phyloP scores from a whole-genome alignment of 2,329 filamentous ascomycete genomes.

The Ramichloridium luteum region DNA sequence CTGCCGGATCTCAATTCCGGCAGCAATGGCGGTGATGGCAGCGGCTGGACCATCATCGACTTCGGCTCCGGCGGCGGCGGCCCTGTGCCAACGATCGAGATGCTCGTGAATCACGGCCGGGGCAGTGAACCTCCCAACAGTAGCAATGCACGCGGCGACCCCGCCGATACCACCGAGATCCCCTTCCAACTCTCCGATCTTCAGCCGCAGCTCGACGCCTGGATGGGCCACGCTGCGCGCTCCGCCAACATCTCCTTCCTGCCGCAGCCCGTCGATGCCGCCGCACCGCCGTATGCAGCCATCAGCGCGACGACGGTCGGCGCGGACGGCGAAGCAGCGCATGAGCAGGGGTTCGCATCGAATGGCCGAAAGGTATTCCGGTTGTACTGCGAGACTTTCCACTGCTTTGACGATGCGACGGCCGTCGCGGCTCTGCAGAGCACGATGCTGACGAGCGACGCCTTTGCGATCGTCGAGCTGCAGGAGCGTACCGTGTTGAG shows the following conservation, averaged over 20 bases:
- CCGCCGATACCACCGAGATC: slow-evolving; percentile 10
- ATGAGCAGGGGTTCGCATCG: slow-evolving; percentile 6
- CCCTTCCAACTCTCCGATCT: slow-evolving; percentile 31
- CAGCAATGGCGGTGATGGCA: no score
- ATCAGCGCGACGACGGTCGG: slow-evolving; percentile 33
- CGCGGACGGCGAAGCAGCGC: slow-evolving; percentile 14
- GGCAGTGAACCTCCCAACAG: slow-evolving; percentile 14
- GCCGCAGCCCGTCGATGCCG: slow-evolving; percentile 51
- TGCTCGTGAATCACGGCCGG: slow-evolving; percentile 21
- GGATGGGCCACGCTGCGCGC: slow-evolving; percentile 21
- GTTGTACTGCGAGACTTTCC: slow-evolving; percentile 62
- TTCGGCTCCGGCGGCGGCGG: slow-evolving; percentile 66
- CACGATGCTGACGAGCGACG: slow-evolving; percentile 52
- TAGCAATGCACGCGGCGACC: no score
- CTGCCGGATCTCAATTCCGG: slow-evolving; percentile 35
- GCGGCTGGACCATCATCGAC: slow-evolving; percentile 55
- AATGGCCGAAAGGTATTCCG: slow-evolving; percentile 42
- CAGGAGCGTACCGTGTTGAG: slow-evolving; percentile 43
- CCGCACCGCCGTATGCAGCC: slow-evolving; percentile 37
- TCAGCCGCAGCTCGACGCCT: slow-evolving; percentile 27
- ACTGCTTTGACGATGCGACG: slow-evolving; percentile 58
- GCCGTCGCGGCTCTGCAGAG: slow-evolving; percentile 51
- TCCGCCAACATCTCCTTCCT: slow-evolving; percentile 47
- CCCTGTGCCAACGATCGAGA: slow-evolving; percentile 27
- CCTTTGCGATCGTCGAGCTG: slow-evolving; percentile 63